Evolutionary conservation across 2,329 filamentous ascomycete species (phyloP), one percentile per base, ranked within the genome.

Genomic region (Arthroderma sp.): DNA sequence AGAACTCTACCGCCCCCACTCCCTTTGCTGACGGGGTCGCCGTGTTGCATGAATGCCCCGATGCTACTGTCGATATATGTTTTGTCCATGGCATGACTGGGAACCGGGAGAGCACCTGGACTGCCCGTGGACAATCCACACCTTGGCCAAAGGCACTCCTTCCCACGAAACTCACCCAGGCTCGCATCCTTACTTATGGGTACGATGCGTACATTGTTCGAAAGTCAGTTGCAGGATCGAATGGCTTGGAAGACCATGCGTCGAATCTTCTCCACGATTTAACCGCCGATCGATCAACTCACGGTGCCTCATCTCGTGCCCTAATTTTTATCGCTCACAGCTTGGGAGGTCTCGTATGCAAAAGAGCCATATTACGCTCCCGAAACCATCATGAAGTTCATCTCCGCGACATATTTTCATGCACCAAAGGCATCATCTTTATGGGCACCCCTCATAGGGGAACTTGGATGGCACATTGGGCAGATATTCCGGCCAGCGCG

Each of bases 381-480:
- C 56, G 53, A 38, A 55, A 58, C 29, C 58, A 56, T 36, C 48
- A 54, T 0, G 59, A 64, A 30, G 2, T 9, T 1, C 56, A 64
- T 38, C 54, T 65, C 4, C 51, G 38, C 0, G 45, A 36, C 9
- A 52, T 69, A 0, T 59, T 62, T 34, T 31, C 56, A 4, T 50
- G 27, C 11, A 50, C 46, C 4, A 50, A 43, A 8, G 64, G 59
- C 6, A 52, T 67, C n/a, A 30, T 54, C 5, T 68, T 68, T 44
- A 58, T 68, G 52, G 63, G 65, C 3, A 66, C 64, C 1, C 65
- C 65, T 28, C 61, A 68, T 45, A 52, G 40, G 10, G 63, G 63
- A 4, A 52, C 60, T 0, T 58, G 55, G 56, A 52, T 62, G 44
- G 63, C 64, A 0, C 40, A 59, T 30, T 66, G 60, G 63, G 56